Percentiles rank a stretch among this genome's conserved stretches.
Evolutionary conservation across 768 basidiomycete genomes (phyloP).

Genomic region (Leccinum subgranulosum): DNA sequence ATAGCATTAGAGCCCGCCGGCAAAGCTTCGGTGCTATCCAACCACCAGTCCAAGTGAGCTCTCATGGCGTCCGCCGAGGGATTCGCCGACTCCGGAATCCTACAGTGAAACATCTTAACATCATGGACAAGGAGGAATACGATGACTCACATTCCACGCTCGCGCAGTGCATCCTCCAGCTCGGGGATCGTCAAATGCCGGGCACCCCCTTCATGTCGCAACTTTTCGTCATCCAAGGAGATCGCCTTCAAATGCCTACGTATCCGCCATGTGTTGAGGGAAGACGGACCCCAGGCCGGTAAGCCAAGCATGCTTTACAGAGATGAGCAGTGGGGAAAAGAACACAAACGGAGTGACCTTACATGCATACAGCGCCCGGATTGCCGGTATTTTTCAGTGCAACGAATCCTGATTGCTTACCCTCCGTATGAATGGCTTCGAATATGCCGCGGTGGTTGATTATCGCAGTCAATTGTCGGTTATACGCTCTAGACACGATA

Average conservation of each 20-base stretch:
- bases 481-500: conserved; percentile 49
- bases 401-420: conserved; percentile 29
- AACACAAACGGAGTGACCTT: conserved; percentile 22
- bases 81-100: conserved; percentile 32
- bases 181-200: conserved; percentile 49
- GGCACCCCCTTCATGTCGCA: conserved; percentile 47
- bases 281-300: conserved; percentile 36
- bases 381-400: conserved; percentile 5
- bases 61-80: conserved; percentile 44
- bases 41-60: conserved; percentile 61
- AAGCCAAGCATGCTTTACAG: conserved; percentile 41
- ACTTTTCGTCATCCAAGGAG: conserved; percentile 59
- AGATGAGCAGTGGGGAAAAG: conserved; percentile 1
- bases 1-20: conserved; percentile 36
- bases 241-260: conserved; percentile 39
- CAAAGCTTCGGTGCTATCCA: conserved; percentile 43
- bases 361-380: conserved; percentile 56
- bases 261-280: conserved; percentile 34
- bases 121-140: not conserved
- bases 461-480: conserved; percentile 42
- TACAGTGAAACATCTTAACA: conserved; percentile 22
- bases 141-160: conserved; percentile 71
- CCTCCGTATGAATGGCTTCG: conserved; percentile 34
- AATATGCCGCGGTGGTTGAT: conserved; percentile 37
- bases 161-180: conserved; percentile 62